These are phyloP conservation scores for Xylaria bambusicola DNA, from an alignment of 495 filamentous ascomycete species.

Conservation along the genomic window DNA sequence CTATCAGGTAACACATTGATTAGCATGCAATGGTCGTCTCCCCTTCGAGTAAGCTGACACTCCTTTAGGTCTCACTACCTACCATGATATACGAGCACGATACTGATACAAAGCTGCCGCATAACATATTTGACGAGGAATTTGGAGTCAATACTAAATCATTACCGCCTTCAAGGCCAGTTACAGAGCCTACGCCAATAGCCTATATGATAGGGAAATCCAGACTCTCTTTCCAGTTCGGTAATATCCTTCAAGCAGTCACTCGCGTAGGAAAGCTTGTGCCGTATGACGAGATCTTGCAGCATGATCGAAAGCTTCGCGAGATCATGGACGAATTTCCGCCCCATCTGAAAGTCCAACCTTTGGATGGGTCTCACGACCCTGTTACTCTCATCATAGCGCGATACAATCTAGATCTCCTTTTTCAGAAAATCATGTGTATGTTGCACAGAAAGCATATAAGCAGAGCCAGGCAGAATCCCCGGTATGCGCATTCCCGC, in stretches of 20 bases:
- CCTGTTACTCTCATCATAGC: conserved; percentile 78
- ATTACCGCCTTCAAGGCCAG: conserved; percentile 73
- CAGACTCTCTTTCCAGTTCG: conserved; percentile 60
- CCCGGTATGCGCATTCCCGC: conserved; percentile 78
- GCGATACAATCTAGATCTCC: conserved; percentile 75
- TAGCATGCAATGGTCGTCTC: no score
- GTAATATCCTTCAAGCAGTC: conserved; percentile 54
- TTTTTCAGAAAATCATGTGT: conserved; percentile 80
- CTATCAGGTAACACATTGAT: conserved; percentile 59
- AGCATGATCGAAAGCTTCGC: conserved; percentile 71
- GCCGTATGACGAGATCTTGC: conserved; percentile 79
- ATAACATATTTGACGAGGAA: conserved; percentile 94
- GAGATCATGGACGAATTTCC: conserved; percentile 68
- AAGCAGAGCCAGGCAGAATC: conserved; percentile 65
- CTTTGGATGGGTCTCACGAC: conserved; percentile 72
- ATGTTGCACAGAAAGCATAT: conserved; percentile 87
- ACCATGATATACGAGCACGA: conserved; percentile 81
- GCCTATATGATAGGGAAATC: conserved; percentile 86
- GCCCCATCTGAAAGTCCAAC: conserved; percentile 66
- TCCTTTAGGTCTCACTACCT: conserved; percentile 64
- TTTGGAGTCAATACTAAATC: conserved; percentile 76
- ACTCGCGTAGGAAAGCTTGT: conserved; percentile 50
- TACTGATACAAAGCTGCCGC: conserved; percentile 81
- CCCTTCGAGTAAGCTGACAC: conserved; percentile 34
- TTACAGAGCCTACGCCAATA: conserved; percentile 78